These are phyloP conservation scores for Camellia granthamiana DNA, from an alignment of 148 eudicot genomes.

Conservation along the genomic window DNA sequence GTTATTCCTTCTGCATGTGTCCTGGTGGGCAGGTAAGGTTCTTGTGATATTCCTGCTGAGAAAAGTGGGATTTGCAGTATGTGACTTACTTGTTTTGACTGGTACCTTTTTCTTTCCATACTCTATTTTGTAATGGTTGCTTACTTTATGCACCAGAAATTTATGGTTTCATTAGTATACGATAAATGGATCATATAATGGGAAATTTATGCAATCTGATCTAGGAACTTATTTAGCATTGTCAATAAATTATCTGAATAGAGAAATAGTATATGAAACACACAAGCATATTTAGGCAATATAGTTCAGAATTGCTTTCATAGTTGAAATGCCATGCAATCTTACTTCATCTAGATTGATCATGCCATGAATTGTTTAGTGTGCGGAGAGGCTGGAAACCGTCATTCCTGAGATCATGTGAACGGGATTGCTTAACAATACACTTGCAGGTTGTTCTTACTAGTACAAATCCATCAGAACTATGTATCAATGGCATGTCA, in stretches of 20 bases:
- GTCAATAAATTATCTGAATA: background rate
- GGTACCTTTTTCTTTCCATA: background rate
- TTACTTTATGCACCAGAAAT: background rate
- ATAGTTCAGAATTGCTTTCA: background rate
- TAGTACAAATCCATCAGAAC: conserved; percentile 83
- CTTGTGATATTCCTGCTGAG: background rate
- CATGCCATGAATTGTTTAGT: background rate
- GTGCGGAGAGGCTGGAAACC: background rate
- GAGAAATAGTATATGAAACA: background rate
- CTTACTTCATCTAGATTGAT: background rate
- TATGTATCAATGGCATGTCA: conserved; percentile 98
- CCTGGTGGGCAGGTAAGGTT: conserved; percentile 94
- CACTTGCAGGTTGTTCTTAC: conserved; percentile 87
- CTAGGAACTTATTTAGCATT: background rate
- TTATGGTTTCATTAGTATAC: background rate
- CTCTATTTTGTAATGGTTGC: background rate
- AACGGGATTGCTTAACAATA: background rate
- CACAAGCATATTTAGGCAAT: background rate
- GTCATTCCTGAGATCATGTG: background rate
- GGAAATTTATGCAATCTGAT: background rate
- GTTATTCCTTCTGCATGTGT: conserved; percentile 99
- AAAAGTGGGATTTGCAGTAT: background rate
- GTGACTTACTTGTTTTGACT: background rate
- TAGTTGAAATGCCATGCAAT: background rate
- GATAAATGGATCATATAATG: background rate